Conservation (phyloP, 495 filamentous ascomycete species). For the Hyaloscypha variabilis region DNA sequence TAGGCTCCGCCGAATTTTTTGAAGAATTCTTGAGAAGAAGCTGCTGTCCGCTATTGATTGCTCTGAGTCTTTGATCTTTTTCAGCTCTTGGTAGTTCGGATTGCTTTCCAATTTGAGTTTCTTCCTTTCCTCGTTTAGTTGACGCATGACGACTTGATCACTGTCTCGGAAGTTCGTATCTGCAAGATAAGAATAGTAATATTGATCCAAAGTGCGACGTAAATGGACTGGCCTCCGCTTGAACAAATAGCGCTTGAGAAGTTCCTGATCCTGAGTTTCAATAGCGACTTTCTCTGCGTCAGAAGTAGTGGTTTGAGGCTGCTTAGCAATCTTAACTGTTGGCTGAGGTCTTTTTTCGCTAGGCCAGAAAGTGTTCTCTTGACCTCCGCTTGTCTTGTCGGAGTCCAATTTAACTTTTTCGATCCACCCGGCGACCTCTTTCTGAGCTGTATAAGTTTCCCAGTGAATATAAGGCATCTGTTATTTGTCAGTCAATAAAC, state of each 20-base stretch:
- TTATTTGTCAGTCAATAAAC: background rate
- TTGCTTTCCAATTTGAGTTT: background rate
- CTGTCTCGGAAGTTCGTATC: constrained; percentile 10
- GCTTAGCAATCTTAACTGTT: background rate
- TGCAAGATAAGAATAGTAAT: constrained; percentile 8
- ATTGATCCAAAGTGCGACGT: constrained; percentile 18
- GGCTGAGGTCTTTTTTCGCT: constrained; percentile 2
- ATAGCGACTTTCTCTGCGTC: background rate
- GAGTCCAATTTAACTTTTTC: constrained; percentile 5
- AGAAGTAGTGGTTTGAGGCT: background rate
- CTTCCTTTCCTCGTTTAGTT: constrained; percentile 1
- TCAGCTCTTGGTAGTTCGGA: background rate
- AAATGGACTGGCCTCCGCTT: constrained; percentile 9
- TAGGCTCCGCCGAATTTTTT: constrained; percentile 3
- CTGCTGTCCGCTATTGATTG: background rate
- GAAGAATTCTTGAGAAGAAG: constrained; percentile 8
- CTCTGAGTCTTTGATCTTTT: background rate
- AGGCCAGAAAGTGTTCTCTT: constrained; percentile 6
- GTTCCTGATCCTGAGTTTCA: constrained; percentile 2
- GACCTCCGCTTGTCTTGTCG: background rate
- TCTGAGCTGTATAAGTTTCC: constrained; percentile 6
- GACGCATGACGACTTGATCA: constrained; percentile 10
- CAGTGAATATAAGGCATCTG: constrained; percentile 19
- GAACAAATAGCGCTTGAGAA: constrained; percentile 11
- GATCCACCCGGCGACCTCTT: background rate